Evolutionary conservation across 495 filamentous ascomycete genomes (phyloP).

Genomic region (Antarctomyces pellizariae): DNA sequence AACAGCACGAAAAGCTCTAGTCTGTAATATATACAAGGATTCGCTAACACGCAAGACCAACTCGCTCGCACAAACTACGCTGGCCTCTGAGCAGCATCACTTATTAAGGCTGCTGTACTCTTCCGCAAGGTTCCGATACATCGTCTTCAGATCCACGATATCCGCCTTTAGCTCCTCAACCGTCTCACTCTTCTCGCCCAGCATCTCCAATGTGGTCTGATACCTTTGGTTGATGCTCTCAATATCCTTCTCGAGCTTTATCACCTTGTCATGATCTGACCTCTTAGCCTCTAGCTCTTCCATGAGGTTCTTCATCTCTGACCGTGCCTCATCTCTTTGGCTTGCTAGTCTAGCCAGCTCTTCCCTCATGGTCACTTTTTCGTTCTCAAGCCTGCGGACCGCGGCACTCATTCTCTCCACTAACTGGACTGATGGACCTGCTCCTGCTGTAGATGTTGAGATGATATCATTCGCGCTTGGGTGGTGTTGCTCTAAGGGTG

Average conservation of each 20-base stretch:
- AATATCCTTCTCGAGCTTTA: slow-evolving; percentile 41
- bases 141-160: slow-evolving; percentile 77
- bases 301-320: slow-evolving; percentile 75
- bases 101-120: slow-evolving; percentile 42
- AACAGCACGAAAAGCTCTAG: background rate
- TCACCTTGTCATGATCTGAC: slow-evolving; percentile 30
- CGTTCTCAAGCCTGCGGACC: slow-evolving; percentile 73
- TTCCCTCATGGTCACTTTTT: slow-evolving; percentile 66
- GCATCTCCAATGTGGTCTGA: slow-evolving; percentile 76
- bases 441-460: slow-evolving; percentile 66
- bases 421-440: slow-evolving; percentile 83
- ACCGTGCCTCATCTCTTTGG: slow-evolving; percentile 78
- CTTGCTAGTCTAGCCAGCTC: slow-evolving; percentile 55
- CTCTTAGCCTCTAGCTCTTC: slow-evolving; percentile 53
- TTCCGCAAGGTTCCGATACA: slow-evolving; percentile 86
- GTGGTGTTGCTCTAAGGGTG: slow-evolving; percentile 40
- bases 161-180: slow-evolving; percentile 79
- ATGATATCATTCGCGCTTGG: slow-evolving; percentile 74
- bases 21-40: background rate
- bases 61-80: background rate
- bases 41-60: background rate
- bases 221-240: slow-evolving; percentile 45
- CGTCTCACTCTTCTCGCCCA: slow-evolving; percentile 89
- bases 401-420: slow-evolving; percentile 92
- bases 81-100: background rate